Percentiles rank a stretch among this genome's conserved stretches.
Conservation (phyloP, 495 filamentous ascomycete genomes). For the Aspergillus affinis region DNA sequence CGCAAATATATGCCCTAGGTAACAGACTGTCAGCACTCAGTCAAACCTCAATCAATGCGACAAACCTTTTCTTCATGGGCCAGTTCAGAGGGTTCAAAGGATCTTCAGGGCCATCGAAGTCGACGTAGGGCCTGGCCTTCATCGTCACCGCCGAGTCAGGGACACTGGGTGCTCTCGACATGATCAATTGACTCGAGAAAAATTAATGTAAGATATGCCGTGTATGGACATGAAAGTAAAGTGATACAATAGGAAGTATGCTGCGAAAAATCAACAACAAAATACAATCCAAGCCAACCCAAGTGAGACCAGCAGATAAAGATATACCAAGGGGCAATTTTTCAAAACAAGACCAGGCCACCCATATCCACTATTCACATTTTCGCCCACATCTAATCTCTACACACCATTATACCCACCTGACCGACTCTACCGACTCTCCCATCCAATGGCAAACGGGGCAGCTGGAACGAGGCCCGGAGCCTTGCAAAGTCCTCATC, state of each 20-base stretch:
- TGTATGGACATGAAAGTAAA: background rate
- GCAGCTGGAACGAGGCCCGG: background rate
- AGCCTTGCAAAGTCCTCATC: background rate
- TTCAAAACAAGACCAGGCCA: background rate
- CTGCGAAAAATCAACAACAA: background rate
- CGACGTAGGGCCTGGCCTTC: constrained; percentile 2
- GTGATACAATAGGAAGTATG: background rate
- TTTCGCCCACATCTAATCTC: background rate
- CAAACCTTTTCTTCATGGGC: constrained; percentile 15
- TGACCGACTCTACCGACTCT: background rate
- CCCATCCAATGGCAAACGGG: background rate
- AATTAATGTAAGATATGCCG: background rate
- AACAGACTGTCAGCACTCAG: background rate
- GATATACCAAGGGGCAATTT: background rate
- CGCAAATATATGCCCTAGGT: constrained; percentile 10
- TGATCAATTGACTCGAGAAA: background rate
- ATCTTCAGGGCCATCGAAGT: constrained; percentile 20
- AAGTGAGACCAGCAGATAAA: background rate
- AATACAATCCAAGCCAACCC: background rate
- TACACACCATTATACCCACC: background rate
- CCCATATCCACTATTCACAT: background rate
- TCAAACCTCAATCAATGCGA: background rate
- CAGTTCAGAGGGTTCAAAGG: constrained; percentile 19
- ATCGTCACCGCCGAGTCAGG: background rate
- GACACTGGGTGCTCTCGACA: background rate